phyloP scores from a whole-genome alignment of 2,329 filamentous ascomycete genomes.

The Fusarium sp. region DNA sequence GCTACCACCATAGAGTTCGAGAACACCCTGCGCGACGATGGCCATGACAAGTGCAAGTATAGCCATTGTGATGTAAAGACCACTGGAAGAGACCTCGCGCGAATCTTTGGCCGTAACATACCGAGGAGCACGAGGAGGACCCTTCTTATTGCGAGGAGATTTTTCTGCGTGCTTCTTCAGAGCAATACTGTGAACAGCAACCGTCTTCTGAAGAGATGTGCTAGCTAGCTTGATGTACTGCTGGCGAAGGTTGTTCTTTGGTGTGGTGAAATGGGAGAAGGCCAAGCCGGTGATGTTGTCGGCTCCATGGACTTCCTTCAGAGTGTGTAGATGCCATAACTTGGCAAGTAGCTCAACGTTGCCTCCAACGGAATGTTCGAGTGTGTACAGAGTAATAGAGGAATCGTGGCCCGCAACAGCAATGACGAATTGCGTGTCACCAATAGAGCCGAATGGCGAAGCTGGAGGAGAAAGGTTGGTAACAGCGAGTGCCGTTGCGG shows the following conservation, averaged over 20 bases:
- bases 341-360: constrained; percentile 62
- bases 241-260: constrained; percentile 56
- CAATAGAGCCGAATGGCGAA: constrained; percentile 61
- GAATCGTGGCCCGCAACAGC: constrained; percentile 84
- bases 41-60: constrained; percentile 70
- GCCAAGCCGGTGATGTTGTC: constrained; percentile 68
- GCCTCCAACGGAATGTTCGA: constrained; percentile 71
- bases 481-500: constrained; percentile 82
- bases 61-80: constrained; percentile 64
- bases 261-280: constrained; percentile 68
- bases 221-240: constrained; percentile 77
- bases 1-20: constrained; percentile 70
- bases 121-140: constrained; percentile 64
- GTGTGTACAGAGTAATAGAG: constrained; percentile 80
- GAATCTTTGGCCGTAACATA: constrained; percentile 76
- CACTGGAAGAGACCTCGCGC: constrained; percentile 60
- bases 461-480: constrained; percentile 71
- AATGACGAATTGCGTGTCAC: constrained; percentile 80
- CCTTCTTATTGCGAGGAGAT: constrained; percentile 50
- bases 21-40: constrained; percentile 69
- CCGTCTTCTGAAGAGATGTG: constrained; percentile 81
- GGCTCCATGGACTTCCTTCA: constrained; percentile 64
- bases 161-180: constrained; percentile 62
- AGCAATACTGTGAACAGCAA: constrained; percentile 82
- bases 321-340: constrained; percentile 63